A percentile compares a stretch with the other conserved stretches of the same genome.
Evolutionary conservation across 2,329 filamentous ascomycete species (phyloP).

Genomic region (Dendryphion nanum): DNA sequence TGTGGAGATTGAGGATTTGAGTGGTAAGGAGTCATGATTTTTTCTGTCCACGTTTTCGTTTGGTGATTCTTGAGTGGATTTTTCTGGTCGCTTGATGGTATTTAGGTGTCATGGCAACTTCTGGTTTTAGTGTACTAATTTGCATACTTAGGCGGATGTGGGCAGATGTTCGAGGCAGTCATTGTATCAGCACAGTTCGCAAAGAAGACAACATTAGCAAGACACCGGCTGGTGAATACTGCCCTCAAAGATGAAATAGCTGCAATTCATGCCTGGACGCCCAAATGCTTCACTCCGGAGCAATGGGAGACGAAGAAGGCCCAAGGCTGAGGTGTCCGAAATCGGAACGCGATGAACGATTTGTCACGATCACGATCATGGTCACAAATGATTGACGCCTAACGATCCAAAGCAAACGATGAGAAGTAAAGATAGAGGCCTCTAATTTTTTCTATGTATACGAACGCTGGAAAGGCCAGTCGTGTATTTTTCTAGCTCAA

Average conservation of each 20-base stretch:
- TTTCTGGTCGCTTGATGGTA: no score
- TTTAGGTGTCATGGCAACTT: background rate
- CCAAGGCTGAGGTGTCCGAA: constrained; percentile 19
- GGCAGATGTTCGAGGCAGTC: constrained; percentile 68
- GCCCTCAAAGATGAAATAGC: constrained; percentile 85
- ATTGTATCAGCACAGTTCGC: constrained; percentile 58
- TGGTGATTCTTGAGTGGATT: no score
- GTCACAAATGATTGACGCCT: no score
- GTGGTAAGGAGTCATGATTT: constrained; percentile 59
- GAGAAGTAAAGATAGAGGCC: no score
- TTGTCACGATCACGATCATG: no score
- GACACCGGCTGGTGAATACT: constrained; percentile 82
- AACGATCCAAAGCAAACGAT: no score
- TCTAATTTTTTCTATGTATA: no score
- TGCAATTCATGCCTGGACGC: constrained; percentile 90
- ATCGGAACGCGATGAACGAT: no score
- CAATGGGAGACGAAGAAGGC: constrained; percentile 74
- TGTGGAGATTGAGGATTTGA: constrained; percentile 89
- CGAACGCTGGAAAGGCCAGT: no score
- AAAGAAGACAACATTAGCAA: constrained; percentile 68
- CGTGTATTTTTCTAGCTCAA: constrained; percentile 56
- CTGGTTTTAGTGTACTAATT: constrained; percentile 13
- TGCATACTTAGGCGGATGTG: constrained; percentile 59
- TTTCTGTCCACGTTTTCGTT: no score
- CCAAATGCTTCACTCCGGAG: constrained; percentile 87